A percentile compares a stretch with the other conserved stretches of the same genome.
phyloP scores from a whole-genome alignment of 306 rosid genomes.

The Senna tora region DNA sequence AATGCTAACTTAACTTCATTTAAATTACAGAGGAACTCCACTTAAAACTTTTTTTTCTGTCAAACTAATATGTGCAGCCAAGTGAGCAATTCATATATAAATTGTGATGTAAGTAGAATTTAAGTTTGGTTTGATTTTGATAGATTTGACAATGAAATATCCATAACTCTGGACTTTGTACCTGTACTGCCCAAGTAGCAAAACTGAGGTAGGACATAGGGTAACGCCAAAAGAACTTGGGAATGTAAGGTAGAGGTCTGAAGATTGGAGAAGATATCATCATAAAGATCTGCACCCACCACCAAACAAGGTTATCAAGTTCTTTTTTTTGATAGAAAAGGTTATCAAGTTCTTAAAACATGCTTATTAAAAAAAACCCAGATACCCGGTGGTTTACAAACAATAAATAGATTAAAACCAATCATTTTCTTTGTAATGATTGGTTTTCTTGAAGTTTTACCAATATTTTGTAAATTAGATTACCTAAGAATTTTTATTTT shows the following conservation, averaged over 20 bases:
- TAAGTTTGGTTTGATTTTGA: neutral
- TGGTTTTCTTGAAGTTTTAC: no score
- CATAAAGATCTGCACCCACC: constrained; percentile 53
- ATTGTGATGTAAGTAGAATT: neutral
- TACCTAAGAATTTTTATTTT: neutral
- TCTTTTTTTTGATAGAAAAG: no score
- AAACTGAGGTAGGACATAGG: constrained; percentile 50
- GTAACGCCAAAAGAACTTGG: constrained; percentile 50
- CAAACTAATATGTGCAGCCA: neutral
- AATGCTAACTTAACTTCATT: neutral
- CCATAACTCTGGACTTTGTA: neutral
- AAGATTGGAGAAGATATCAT: constrained; percentile 55
- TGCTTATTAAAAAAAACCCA: neutral
- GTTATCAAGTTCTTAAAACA: neutral
- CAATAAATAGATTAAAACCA: no score
- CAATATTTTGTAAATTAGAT: neutral
- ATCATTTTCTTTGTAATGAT: no score
- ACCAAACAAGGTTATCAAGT: neutral
- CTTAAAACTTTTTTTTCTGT: neutral
- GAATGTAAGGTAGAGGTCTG: constrained; percentile 38
- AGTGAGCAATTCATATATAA: neutral
- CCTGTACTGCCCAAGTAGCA: constrained; percentile 47
- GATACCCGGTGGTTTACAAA: no score
- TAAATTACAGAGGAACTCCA: neutral
- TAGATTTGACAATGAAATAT: constrained; percentile 3